phyloP scores from a whole-genome alignment of 331 rosid species.

The Malus hybrid region DNA sequence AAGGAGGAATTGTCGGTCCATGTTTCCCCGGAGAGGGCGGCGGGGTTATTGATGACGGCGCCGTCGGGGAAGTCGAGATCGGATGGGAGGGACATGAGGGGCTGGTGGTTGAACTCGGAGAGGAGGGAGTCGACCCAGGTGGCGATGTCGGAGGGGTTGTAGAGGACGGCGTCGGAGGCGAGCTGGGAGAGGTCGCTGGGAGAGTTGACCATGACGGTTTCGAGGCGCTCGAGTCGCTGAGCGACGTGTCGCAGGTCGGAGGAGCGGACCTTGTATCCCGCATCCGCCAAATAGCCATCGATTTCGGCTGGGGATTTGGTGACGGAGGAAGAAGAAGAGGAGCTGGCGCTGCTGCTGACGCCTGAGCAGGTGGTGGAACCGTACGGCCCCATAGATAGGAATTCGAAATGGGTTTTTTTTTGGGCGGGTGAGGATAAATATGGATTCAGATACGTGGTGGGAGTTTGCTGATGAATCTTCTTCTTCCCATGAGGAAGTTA shows the following conservation, averaged over 20 bases:
- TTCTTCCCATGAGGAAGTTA: background rate
- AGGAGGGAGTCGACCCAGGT: conserved; percentile 53
- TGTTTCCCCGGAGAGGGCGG: background rate
- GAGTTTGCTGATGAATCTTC: background rate
- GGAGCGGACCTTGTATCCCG: conserved; percentile 64
- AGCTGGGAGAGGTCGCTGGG: conserved; percentile 49
- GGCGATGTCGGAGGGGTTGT: conserved; percentile 67
- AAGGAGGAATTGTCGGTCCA: conserved; percentile 22
- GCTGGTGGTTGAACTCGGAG: conserved; percentile 12
- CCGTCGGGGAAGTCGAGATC: conserved; percentile 49
- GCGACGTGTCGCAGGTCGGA: conserved; percentile 69
- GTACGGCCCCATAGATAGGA: conserved; percentile 36
- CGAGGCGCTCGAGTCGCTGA: conserved; percentile 54
- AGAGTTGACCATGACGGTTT: conserved; percentile 54
- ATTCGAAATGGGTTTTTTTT: background rate
- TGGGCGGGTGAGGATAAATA: background rate
- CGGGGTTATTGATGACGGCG: conserved; percentile 20
- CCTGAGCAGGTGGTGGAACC: conserved; percentile 25
- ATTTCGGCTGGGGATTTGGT: conserved; percentile 36
- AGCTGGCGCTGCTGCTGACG: conserved; percentile 27
- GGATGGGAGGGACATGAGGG: conserved; percentile 28
- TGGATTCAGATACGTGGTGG: background rate
- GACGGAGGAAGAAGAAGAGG: conserved; percentile 27
- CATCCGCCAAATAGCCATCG: conserved; percentile 58
- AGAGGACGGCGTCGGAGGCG: conserved; percentile 52